Base-by-base conservation (phyloP, 495 filamentous ascomycete genomes). In the Penicillium paxilli region DNA sequence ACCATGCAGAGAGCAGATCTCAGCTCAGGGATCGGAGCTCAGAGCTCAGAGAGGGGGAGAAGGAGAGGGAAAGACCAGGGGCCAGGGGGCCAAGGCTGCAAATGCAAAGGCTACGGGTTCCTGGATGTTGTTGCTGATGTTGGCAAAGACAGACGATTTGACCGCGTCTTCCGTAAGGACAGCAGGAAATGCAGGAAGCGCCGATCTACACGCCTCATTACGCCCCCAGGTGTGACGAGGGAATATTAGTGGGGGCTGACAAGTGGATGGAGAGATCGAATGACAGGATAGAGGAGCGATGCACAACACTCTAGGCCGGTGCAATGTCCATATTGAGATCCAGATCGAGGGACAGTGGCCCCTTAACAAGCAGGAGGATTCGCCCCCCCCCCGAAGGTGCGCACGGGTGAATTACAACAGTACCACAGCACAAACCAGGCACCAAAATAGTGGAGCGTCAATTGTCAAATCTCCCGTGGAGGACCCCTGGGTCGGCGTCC, bases 391-490 rank as follows among this genome's bases (percentile, higher is more conserved):
- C 26, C 26, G 5, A 11, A 16, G n/a, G 16, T 7, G 40, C 20
- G 40, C 40, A 42, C 40, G 40, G 33, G 17, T 42, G 40, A 41
- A 14, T 21, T n/a, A n/a, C n/a, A n/a, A n/a, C n/a, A n/a, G n/a
- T n/a, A n/a, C n/a, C n/a, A n/a, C n/a, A n/a, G n/a, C n/a, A n/a
- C n/a, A 19, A 6, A 41, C 38, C 17, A 41, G 14, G 40, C 19
- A 23, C 8, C 40, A 7, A 42, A 4, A 21, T n/a, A 23, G 40
- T 42, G 40, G 40, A 42, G 40, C 9, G 40, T 22, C 2, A 21
- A 38, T 23, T 42, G 40, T 42, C 40, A 42, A 42, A 23, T 42
- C 40, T 42, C 40, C 40, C 40, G 40, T 23, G 5, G 40, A 42
- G 40, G 17, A 42, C 40, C 40, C n/a, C 40, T 42, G 5, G 40